Percentiles rank a stretch among this genome's conserved stretches.
phyloP scores from a whole-genome alignment of 1,284 basidiomycete species.

The Cutaneotrichosporon cavernicola region DNA sequence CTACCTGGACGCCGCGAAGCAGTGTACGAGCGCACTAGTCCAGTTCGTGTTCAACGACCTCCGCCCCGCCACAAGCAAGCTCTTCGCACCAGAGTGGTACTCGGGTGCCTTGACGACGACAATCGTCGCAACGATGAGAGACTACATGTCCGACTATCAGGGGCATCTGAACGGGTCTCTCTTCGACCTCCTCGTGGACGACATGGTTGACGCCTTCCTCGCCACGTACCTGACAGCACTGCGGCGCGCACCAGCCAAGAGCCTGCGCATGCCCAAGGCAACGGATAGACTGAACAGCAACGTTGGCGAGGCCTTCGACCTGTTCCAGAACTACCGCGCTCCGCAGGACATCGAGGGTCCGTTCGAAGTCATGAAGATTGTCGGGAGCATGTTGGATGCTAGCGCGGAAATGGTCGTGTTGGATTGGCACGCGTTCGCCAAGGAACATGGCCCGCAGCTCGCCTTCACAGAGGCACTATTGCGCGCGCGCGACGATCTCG shows the following conservation, averaged over 20 bases:
- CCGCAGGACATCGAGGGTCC: slow-evolving; percentile 75
- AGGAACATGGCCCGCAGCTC: slow-evolving; percentile 88
- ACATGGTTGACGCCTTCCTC: slow-evolving; percentile 87
- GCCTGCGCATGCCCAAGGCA: slow-evolving; percentile 82
- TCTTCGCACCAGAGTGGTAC: slow-evolving; percentile 85
- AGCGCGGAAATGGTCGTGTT: slow-evolving; percentile 91
- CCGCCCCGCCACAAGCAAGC: slow-evolving; percentile 77
- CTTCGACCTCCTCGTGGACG: slow-evolving; percentile 88
- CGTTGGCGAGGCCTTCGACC: slow-evolving; percentile 70
- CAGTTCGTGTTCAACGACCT: slow-evolving; percentile 94
- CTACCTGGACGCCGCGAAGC: slow-evolving; percentile 95
- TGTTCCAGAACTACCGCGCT: slow-evolving; percentile 78
- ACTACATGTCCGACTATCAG: slow-evolving; percentile 92
- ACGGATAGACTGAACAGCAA: slow-evolving; percentile 79
- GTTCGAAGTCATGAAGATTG: slow-evolving; percentile 84
- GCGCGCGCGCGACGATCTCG: slow-evolving; percentile 85
- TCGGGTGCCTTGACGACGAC: slow-evolving; percentile 60
- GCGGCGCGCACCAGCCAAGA: slow-evolving; percentile 66
- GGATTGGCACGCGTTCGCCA: slow-evolving; percentile 95
- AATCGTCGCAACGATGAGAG: slow-evolving; percentile 91
- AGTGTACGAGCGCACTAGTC: slow-evolving; percentile 90
- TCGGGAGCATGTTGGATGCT: slow-evolving; percentile 80
- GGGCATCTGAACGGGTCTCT: slow-evolving; percentile 85
- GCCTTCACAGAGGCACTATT: slow-evolving; percentile 86
- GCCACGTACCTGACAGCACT: slow-evolving; percentile 87